These are phyloP conservation scores for Rhizophora mangle DNA, from an alignment of 345 rosid genomes.

Conservation along the genomic window DNA sequence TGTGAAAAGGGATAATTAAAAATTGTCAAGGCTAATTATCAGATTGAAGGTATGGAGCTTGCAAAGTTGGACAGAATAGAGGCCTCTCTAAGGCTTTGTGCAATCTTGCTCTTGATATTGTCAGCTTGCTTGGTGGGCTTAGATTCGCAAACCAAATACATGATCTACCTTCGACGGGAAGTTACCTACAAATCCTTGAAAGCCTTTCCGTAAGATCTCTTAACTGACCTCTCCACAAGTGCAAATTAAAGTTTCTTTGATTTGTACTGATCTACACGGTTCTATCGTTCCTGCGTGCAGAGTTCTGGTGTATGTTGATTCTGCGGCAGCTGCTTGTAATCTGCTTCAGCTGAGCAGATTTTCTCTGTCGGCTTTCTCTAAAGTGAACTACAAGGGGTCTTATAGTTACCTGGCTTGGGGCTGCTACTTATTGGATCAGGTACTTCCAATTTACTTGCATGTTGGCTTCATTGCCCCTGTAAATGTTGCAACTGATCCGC, in stretches of 20 bases:
- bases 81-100: constrained; percentile 37
- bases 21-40: neutral
- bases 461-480: neutral
- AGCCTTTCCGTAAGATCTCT: constrained; percentile 42
- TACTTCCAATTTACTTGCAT: neutral
- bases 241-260: neutral
- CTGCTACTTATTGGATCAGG: constrained; percentile 4
- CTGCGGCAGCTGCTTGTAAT: constrained; percentile 1
- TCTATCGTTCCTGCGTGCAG: neutral
- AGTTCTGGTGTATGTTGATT: neutral
- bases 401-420: constrained; percentile 2
- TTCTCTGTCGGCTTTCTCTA: neutral
- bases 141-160: constrained; percentile 41
- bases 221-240: neutral
- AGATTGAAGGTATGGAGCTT: neutral
- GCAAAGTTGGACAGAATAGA: constrained; percentile 26
- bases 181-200: constrained; percentile 45
- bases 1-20: neutral
- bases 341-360: neutral
- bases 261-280: neutral
- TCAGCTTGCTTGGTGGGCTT: constrained; percentile 39
- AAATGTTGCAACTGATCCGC: neutral
- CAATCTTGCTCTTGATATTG: constrained; percentile 31
- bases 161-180: constrained; percentile 33
- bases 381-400: neutral